Percentiles rank a stretch among this genome's conserved stretches.
Evolutionary conservation across 495 filamentous ascomycete species (phyloP).

Genomic region (Umbilicaria muhlenbergii): DNA sequence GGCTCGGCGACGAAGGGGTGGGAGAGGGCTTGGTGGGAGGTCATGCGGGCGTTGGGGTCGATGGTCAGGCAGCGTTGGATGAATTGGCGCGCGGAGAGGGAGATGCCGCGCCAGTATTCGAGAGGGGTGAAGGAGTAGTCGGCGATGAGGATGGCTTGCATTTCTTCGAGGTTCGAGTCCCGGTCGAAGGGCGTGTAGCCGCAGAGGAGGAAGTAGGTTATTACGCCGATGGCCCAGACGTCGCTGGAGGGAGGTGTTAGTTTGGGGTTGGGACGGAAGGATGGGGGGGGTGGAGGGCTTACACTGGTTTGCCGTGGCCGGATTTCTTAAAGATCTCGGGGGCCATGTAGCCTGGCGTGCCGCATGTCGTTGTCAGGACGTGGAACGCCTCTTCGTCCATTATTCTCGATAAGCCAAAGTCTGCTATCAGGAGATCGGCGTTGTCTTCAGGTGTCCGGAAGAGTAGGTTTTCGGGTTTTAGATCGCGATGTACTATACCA

Average conservation of each 20-base stretch:
- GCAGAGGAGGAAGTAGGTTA: slow-evolving; percentile 92
- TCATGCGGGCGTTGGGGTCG: slow-evolving; percentile 74
- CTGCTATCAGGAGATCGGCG: slow-evolving; percentile 73
- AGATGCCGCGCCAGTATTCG: slow-evolving; percentile 94
- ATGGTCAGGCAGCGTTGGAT: slow-evolving; percentile 80
- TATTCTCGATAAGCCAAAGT: slow-evolving; percentile 86
- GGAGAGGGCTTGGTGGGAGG: slow-evolving; percentile 81
- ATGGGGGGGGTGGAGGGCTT: slow-evolving; percentile 15
- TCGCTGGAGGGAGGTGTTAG: slow-evolving; percentile 30
- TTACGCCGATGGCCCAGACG: slow-evolving; percentile 69
- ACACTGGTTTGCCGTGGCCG: slow-evolving; percentile 68
- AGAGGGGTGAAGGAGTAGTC: slow-evolving; percentile 93
- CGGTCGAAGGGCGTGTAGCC: slow-evolving; percentile 98
- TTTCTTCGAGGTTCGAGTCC: slow-evolving; percentile 93
- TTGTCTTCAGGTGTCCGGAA: slow-evolving; percentile 43
- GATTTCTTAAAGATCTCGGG: slow-evolving; percentile 71
- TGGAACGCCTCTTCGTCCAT: slow-evolving; percentile 99
- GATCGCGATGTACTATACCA: slow-evolving; percentile 86
- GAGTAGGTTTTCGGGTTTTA: slow-evolving; percentile 41
- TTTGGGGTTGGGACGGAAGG: neutral
- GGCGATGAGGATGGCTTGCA: slow-evolving; percentile 94
- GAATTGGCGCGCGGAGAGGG: slow-evolving; percentile 73
- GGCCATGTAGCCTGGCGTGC: slow-evolving; percentile 94
- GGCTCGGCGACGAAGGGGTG: slow-evolving; percentile 70
- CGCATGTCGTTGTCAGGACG: slow-evolving; percentile 91